phyloP scores from a whole-genome alignment of 2,329 filamentous ascomycete species.

The Neofusicoccum kwambonambiense region DNA sequence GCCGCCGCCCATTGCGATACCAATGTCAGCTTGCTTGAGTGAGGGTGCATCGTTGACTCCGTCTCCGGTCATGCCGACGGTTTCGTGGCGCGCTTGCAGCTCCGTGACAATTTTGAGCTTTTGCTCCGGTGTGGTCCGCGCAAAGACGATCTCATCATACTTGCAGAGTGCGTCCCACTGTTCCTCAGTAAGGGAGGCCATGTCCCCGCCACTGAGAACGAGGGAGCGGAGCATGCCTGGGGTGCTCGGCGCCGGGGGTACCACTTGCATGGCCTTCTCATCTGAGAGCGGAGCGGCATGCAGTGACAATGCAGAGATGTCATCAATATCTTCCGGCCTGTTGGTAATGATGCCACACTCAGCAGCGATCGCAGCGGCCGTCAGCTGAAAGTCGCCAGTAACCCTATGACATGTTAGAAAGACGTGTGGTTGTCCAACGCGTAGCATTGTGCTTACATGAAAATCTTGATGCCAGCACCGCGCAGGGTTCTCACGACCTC shows the following conservation, averaged over 20 bases:
- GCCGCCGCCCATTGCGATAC: slow-evolving; percentile 58
- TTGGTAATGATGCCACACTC: slow-evolving; percentile 70
- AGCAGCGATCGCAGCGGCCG: slow-evolving; percentile 69
- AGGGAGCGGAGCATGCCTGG: slow-evolving; percentile 44
- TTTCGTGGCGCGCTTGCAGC: slow-evolving; percentile 61
- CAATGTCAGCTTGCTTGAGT: slow-evolving; percentile 59
- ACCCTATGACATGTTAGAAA: slow-evolving; percentile 41
- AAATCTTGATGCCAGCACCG: slow-evolving; percentile 69
- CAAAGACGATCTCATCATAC: slow-evolving; percentile 74
- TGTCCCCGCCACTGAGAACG: slow-evolving; percentile 45
- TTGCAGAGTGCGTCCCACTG: slow-evolving; percentile 67
- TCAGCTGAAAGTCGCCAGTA: slow-evolving; percentile 75
- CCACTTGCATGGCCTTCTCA: neutral
- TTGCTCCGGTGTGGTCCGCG: slow-evolving; percentile 73
- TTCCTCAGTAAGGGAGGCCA: slow-evolving; percentile 62
- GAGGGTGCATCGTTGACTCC: slow-evolving; percentile 54
- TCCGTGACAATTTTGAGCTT: slow-evolving; percentile 78
- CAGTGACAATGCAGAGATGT: slow-evolving; percentile 49
- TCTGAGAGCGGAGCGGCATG: neutral
- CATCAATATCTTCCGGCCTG: slow-evolving; percentile 50
- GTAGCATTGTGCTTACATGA: slow-evolving; percentile 56
- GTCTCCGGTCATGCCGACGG: slow-evolving; percentile 54
- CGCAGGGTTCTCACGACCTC: slow-evolving; percentile 62
- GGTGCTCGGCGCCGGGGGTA: slow-evolving; percentile 44
- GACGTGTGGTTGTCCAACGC: neutral